Evolutionary conservation across 1,284 basidiomycete genomes (phyloP), one percentile per base, ranked within the genome.

Genomic region (Amylostereum areolatum): DNA sequence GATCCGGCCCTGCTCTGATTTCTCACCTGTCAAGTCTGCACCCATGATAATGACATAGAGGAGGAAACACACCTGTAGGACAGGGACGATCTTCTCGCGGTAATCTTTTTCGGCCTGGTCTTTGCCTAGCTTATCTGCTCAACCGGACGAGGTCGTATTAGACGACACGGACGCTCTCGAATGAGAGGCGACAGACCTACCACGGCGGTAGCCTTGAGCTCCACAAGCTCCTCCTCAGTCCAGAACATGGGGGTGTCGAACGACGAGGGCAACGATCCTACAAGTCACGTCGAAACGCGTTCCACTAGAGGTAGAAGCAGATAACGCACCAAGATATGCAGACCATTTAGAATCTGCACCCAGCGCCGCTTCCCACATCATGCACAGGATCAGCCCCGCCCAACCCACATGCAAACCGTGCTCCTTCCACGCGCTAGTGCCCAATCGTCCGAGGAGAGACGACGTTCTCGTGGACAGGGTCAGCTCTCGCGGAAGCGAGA

Each of bases 161-260:
- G 50, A 43, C 27, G 44, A 18, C 28, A 36, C 37, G 35, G 32
- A 28, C n/a, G 33, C 18, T 18, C 18, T 18, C 18, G 18, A 18
- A 37, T 45, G n/a, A 49, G 35, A 46, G 8, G 36, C 45, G 59
- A 81, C 82, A 61, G 65, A 92, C 92, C 81, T 75, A 89, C 75
- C 65, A 99, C 83, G 32, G 85, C 81, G 35, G 94, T 97, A 0
- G 93, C 97, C 52, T 73, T 66, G 5, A 99, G 76, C 59, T 89
- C 83, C n/a, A 70, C 64, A 3, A 96, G 67, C 49, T 97, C 91
- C 2, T 76, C 73, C 1, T 78, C 73, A 30, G 62, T 68, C 97
- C 96, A 99, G 65, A 97, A 97, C 92, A 99, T 98, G 1, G 95
- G 92, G 0, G 94, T 96, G 55, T 88, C 78, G 62, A 99, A 99